A percentile compares a stretch with the other conserved stretches of the same genome.
Conservation (phyloP, 768 basidiomycete genomes). For the Tricholoma flavovirens region DNA sequence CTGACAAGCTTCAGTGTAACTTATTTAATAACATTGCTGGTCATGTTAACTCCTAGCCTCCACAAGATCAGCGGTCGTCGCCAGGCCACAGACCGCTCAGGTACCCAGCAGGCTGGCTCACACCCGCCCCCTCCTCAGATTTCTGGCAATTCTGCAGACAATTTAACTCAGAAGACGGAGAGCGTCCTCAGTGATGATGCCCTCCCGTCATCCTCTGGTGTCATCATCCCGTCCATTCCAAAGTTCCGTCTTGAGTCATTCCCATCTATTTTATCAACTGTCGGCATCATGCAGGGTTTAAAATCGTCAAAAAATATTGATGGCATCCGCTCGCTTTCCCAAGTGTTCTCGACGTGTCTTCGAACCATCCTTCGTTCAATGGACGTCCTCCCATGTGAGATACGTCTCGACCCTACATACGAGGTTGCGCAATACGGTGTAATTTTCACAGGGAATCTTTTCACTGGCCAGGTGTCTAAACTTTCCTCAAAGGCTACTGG, state of each 20-base stretch:
- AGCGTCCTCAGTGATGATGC: constrained; percentile 20
- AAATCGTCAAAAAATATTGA: constrained; percentile 9
- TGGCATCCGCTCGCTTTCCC: constrained; percentile 8
- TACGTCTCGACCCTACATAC: constrained; percentile 9
- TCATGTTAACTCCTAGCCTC: constrained; percentile 8
- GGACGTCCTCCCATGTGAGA: constrained; percentile 11
- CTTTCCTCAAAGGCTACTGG: neutral
- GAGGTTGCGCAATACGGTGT: constrained; percentile 13
- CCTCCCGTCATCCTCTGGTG: constrained; percentile 18
- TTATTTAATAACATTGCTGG: neutral
- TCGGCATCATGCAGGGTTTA: constrained; percentile 21
- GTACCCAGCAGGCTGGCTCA: neutral
- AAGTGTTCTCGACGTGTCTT: constrained; percentile 15
- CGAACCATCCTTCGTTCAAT: constrained; percentile 12
- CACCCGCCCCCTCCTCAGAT: neutral
- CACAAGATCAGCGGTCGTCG: constrained; percentile 7
- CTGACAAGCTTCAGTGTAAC: neutral
- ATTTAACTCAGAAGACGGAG: constrained; percentile 15
- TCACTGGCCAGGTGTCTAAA: constrained; percentile 8
- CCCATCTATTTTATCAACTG: constrained; percentile 28
- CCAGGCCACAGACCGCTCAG: neutral
- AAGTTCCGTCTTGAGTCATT: constrained; percentile 29
- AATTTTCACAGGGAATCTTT: constrained; percentile 9
- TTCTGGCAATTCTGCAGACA: neutral
- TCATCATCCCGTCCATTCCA: constrained; percentile 7